Conservation (phyloP, 495 filamentous ascomycete genomes). For the Rhypophila decipiens region DNA sequence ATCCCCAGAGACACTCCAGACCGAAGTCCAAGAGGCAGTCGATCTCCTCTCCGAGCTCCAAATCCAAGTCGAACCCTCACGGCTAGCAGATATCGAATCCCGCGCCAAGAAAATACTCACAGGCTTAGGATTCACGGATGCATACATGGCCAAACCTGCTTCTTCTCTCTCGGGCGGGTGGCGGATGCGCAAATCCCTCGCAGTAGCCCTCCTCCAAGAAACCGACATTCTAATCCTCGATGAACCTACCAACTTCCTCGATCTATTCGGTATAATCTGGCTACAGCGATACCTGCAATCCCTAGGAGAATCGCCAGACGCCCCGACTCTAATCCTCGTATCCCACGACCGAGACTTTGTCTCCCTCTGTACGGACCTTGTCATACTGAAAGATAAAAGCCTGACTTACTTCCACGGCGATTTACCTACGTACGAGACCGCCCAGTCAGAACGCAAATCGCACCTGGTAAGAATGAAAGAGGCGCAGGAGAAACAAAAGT, state of each 20-base stretch:
- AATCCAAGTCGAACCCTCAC: constrained; percentile 48
- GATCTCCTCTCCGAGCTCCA: constrained; percentile 59
- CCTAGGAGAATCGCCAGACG: constrained; percentile 29
- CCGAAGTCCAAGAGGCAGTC: constrained; percentile 56
- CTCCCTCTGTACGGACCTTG: constrained; percentile 66
- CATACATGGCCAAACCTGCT: constrained; percentile 49
- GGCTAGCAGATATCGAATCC: constrained; percentile 47
- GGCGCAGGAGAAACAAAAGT: constrained; percentile 66
- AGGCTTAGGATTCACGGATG: constrained; percentile 67
- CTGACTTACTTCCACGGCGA: constrained; percentile 66
- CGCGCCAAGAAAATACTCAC: constrained; percentile 57
- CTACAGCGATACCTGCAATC: constrained; percentile 61
- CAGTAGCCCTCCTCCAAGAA: constrained; percentile 59
- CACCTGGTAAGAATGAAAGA: constrained; percentile 70
- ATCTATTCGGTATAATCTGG: constrained; percentile 78
- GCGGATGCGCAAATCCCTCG: constrained; percentile 67
- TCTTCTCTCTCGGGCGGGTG: constrained; percentile 69
- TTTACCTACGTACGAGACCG: constrained; percentile 58
- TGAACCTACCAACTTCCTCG: constrained; percentile 82
- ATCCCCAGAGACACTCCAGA: constrained; percentile 43
- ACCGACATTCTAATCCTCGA: constrained; percentile 77
- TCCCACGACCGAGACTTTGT: constrained; percentile 77
- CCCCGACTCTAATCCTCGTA: constrained; percentile 60
- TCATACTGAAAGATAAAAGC: constrained; percentile 62
- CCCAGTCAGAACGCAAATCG: constrained; percentile 57